Percentiles rank a stretch among this genome's conserved stretches.
These are phyloP conservation scores for Panicum miliaceum DNA, from an alignment of 176 grass and related monocot genomes.

Conservation along the genomic window DNA sequence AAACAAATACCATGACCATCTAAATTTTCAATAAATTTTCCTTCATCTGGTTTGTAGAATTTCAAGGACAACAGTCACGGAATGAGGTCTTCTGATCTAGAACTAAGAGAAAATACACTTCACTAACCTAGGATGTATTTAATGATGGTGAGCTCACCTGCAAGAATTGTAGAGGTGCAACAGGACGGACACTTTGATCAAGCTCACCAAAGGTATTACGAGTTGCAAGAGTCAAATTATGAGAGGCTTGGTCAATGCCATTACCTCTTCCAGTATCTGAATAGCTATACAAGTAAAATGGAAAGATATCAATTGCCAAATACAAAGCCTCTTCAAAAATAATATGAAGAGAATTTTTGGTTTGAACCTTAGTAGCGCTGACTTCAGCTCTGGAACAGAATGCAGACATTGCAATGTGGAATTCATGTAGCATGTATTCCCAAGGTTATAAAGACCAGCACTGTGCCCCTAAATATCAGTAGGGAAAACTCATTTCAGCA, in stretches of 20 bases:
- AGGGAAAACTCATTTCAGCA: slow-evolving; percentile 31
- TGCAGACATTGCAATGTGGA: slow-evolving; percentile 98
- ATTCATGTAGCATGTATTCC: slow-evolving; percentile 99
- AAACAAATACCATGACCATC: slow-evolving; percentile 13
- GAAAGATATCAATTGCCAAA: slow-evolving; percentile 39
- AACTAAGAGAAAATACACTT: slow-evolving; percentile 19
- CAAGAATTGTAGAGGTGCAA: slow-evolving; percentile 92
- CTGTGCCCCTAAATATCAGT: slow-evolving; percentile 72
- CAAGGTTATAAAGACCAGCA: slow-evolving; percentile 97
- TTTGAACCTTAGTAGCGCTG: slow-evolving; percentile 76
- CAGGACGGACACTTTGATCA: slow-evolving; percentile 79
- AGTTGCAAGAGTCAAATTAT: slow-evolving; percentile 89
- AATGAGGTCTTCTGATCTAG: not conserved
- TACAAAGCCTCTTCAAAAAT: not conserved
- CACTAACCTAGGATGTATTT: slow-evolving; percentile 11
- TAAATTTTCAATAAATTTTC: not conserved
- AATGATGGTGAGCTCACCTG: slow-evolving; percentile 58
- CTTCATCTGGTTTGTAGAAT: not conserved
- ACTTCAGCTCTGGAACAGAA: slow-evolving; percentile 97
- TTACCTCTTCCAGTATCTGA: slow-evolving; percentile 78
- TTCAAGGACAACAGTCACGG: slow-evolving; percentile 13
- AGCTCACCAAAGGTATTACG: slow-evolving; percentile 93
- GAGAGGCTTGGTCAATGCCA: slow-evolving; percentile 85
- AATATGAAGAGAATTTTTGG: slow-evolving; percentile 5
- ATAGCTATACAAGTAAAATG: slow-evolving; percentile 63